These are phyloP conservation scores for Stagonosporopsis rhizophila DNA, from an alignment of 2,329 filamentous ascomycete genomes.

Conservation along the genomic window DNA sequence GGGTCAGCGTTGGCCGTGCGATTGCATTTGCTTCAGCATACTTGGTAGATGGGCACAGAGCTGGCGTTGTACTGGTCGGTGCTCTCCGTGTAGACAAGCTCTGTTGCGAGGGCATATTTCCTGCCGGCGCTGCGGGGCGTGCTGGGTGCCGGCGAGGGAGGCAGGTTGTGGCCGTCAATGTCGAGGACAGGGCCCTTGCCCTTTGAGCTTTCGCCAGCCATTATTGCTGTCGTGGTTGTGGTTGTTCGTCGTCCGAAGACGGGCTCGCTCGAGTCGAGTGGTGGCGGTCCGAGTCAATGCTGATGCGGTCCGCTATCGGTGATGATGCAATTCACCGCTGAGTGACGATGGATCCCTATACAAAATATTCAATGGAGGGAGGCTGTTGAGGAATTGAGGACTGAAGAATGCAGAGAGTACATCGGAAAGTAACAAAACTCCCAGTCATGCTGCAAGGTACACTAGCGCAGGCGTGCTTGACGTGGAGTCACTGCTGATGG, in stretches of 20 bases:
- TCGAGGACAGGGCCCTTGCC: constrained; percentile 47
- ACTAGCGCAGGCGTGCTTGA: constrained; percentile 23
- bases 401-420: constrained; percentile 5
- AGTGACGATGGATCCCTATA: neutral
- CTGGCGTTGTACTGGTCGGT: constrained; percentile 97
- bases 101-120: constrained; percentile 92
- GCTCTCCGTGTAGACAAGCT: constrained; percentile 94
- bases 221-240: constrained; percentile 23
- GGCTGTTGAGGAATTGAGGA: neutral
- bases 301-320: no score
- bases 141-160: constrained; percentile 82
- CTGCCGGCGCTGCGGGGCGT: constrained; percentile 79
- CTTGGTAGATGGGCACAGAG: constrained; percentile 95
- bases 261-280: constrained; percentile 23
- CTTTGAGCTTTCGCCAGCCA: constrained; percentile 46
- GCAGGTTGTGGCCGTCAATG: constrained; percentile 50
- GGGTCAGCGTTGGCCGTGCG: constrained; percentile 21
- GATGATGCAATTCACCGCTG: constrained; percentile 14
- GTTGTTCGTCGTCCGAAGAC: no score
- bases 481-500: constrained; percentile 43
- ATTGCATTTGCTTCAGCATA: constrained; percentile 36
- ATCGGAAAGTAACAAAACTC: constrained; percentile 20
- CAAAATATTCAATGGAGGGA: no score
- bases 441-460: constrained; percentile 32
- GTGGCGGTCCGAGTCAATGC: constrained; percentile 20